Percentiles rank a stretch among this genome's conserved stretches.
Evolutionary conservation across 2,329 filamentous ascomycete species (phyloP).

Genomic region (Zarea fungicola): DNA sequence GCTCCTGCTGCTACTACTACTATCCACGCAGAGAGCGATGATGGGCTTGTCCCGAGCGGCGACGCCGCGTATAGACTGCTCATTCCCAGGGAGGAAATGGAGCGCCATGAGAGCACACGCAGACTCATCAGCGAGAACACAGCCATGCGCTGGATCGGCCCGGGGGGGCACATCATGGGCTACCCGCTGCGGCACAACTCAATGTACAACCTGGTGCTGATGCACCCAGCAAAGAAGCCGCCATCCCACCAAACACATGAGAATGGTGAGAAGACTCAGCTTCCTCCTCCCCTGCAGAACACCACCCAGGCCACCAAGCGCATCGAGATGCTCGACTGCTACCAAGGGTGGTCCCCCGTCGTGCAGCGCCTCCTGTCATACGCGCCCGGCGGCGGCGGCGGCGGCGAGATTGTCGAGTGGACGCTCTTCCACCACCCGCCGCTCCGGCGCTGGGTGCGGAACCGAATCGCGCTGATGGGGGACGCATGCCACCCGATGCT

Average conservation of each 20-base stretch:
- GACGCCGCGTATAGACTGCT: slow-evolving; percentile 52
- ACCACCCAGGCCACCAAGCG: slow-evolving; percentile 56
- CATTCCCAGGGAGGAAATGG: slow-evolving; percentile 53
- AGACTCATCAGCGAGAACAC: slow-evolving; percentile 50
- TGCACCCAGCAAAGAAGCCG: slow-evolving; percentile 54
- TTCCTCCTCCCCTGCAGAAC: slow-evolving; percentile 46
- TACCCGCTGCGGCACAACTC: slow-evolving; percentile 59
- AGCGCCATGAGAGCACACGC: slow-evolving; percentile 60
- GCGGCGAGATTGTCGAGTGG: slow-evolving; percentile 64
- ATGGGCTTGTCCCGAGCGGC: slow-evolving; percentile 41
- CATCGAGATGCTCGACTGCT: slow-evolving; percentile 54
- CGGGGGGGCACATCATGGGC: slow-evolving; percentile 61
- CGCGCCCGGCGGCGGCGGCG: no score
- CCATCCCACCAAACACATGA: no score
- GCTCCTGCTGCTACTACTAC: no score
- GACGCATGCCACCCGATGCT: slow-evolving; percentile 65
- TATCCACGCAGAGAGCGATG: no score
- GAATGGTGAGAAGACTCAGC: no score
- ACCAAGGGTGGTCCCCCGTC: slow-evolving; percentile 54
- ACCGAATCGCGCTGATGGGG: slow-evolving; percentile 51
- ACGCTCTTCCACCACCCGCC: slow-evolving; percentile 58
- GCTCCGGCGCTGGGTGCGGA: slow-evolving; percentile 55
- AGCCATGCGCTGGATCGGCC: slow-evolving; percentile 61
- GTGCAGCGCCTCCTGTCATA: slow-evolving; percentile 55
- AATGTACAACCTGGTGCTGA: slow-evolving; percentile 62